A percentile compares a stretch with the other conserved stretches of the same genome.
Evolutionary conservation across 2,329 filamentous ascomycete genomes (phyloP).

Genomic region (Teratosphaeria pseudoeucalypti): DNA sequence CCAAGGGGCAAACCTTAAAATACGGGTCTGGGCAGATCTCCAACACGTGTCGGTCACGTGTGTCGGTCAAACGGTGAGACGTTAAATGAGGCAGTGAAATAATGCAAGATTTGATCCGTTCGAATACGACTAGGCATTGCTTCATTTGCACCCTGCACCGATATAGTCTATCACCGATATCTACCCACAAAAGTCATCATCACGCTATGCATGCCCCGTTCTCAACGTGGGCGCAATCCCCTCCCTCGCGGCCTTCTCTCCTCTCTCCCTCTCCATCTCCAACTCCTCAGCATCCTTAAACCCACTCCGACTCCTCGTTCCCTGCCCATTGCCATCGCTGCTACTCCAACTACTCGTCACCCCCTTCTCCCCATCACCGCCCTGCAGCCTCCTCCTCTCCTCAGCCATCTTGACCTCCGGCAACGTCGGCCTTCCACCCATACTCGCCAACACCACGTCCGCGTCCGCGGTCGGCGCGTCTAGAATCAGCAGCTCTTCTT

Average conservation of each 20-base stretch:
- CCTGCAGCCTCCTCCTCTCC: slow-evolving; percentile 12
- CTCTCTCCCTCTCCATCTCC: slow-evolving; percentile 6
- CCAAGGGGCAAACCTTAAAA: not conserved
- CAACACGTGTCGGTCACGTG: not conserved
- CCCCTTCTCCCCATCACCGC: slow-evolving; percentile 15
- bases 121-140: not conserved
- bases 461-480: slow-evolving; percentile 46
- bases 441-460: slow-evolving; percentile 42
- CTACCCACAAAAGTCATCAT: not conserved
- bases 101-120: too few relatives aligned
- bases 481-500: slow-evolving; percentile 39
- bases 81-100: too few relatives aligned
- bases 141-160: not conserved
- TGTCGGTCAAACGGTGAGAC: not conserved
- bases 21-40: not conserved
- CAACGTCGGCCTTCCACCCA: slow-evolving; percentile 39
- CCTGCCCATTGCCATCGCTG: slow-evolving; percentile 6
- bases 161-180: not conserved
- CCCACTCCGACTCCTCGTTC: slow-evolving; percentile 13
- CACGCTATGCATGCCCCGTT: slow-evolving; percentile 14
- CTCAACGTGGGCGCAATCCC: slow-evolving; percentile 13
- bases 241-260: slow-evolving; percentile 8
- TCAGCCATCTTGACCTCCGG: slow-evolving; percentile 24
- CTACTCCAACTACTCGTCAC: slow-evolving; percentile 12
- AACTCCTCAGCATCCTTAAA: slow-evolving; percentile 16